Base-by-base conservation (phyloP, 768 basidiomycete genomes). In the Tylopilus subfusipes region DNA sequence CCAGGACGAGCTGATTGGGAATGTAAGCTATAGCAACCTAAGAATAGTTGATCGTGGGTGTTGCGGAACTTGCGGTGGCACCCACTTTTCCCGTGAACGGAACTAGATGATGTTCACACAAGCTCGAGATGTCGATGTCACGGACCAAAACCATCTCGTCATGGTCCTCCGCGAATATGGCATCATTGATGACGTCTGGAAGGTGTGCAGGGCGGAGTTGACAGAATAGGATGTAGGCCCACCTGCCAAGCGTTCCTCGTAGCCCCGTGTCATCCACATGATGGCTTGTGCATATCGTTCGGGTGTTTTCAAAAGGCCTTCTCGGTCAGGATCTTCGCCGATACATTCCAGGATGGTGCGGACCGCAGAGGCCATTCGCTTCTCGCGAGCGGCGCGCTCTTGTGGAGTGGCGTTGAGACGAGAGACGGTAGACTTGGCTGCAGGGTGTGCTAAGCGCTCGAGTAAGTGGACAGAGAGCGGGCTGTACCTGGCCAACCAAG, bases 91-190 rank as follows among this genome's bases (percentile, higher is more conserved):
- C 97, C 30, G 89, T 93, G 75, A 98, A 98, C 19, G 97, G 97
- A 29, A 98, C 94, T 57, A 99, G 80, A 71, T 99, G 97, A 68
- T 99, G 97, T 76, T 99, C 97, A 73, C 97, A 99, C 55, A 99
- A 76, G 68, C 93, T 96, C 43, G 93, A 97, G 55, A 99, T 86
- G 68, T 97, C 92, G 64, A 99, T 98, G 69, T 99, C 95, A 55
- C 90, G 84, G 52, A 99, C 96, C 55, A 99, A 83, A 39, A 99
- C 97, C 93, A 99, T 96, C 73, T 99, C 97, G 65, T 98, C 97
- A 76, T 99, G 97, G 73, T 99, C 93, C 72, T 99, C 97, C 42
- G 93, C 88, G 68, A 99, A 99, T 36, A 99, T 84, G 54, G 97
- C 97, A 78, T 96, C 92, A 73, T 98, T 98, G 59, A 98, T 97